phyloP scores from a whole-genome alignment of 2,329 filamentous ascomycete genomes.

The Aspergillus quadricinctus region DNA sequence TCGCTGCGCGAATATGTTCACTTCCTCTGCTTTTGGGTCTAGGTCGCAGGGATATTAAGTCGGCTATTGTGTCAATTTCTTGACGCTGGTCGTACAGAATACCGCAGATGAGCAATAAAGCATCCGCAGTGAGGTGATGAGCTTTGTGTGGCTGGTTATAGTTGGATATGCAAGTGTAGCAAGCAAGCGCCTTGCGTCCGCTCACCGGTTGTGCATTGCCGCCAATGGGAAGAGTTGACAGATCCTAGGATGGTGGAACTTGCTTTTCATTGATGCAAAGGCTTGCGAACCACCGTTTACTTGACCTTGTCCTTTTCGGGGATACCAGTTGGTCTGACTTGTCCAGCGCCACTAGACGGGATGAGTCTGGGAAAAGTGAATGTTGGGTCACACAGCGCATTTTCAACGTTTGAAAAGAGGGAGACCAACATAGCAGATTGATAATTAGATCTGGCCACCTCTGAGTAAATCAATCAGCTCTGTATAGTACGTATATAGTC shows the following conservation, averaged over 20 bases:
- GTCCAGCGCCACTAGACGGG: slow-evolving; percentile 14
- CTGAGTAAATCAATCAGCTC: not conserved
- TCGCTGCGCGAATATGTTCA: too few species aligned
- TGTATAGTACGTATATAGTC: not conserved
- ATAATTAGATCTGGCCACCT: not conserved
- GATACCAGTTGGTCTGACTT: slow-evolving; percentile 11
- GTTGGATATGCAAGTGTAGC: not conserved
- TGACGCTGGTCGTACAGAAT: not conserved
- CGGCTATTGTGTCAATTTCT: not conserved
- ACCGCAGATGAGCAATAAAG: not conserved
- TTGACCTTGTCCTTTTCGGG: not conserved
- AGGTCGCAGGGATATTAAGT: not conserved
- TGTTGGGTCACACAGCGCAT: slow-evolving; percentile 6
- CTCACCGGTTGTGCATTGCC: not conserved
- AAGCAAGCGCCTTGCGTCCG: slow-evolving; percentile 4
- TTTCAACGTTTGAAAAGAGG: not conserved
- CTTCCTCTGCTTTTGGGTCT: too few species aligned
- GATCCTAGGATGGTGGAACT: not conserved
- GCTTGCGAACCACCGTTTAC: not conserved
- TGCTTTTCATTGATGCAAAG: not conserved
- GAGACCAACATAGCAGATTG: not conserved
- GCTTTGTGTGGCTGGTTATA: slow-evolving; percentile 2
- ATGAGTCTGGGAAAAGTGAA: not conserved
- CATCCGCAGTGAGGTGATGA: too few species aligned
- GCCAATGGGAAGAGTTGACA: not conserved